phyloP scores from a whole-genome alignment of 176 grass and related monocot species.

The Coix lacrymajobi region DNA sequence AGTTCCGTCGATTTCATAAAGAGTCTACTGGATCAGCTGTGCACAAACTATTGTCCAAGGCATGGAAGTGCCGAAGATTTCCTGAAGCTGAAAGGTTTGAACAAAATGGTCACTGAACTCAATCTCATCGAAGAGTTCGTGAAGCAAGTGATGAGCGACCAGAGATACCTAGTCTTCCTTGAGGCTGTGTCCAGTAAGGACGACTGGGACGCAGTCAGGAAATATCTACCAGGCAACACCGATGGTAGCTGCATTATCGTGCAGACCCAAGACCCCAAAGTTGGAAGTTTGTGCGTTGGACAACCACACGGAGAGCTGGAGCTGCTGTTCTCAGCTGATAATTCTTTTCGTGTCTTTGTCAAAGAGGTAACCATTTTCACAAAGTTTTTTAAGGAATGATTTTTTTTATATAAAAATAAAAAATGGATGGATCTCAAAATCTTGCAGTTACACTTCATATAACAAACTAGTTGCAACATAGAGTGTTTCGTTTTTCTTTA shows the following conservation, averaged over 20 bases:
- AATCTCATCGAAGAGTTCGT: background rate
- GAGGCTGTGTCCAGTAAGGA: background rate
- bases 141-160: background rate
- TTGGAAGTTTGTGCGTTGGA: background rate
- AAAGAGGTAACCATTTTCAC: background rate
- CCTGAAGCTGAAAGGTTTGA: background rate
- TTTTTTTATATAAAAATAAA: too few species aligned
- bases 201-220: background rate
- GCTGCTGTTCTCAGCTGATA: background rate
- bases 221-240: background rate
- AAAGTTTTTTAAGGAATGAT: too few species aligned
- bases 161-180: constrained; percentile 18
- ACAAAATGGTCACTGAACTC: background rate
- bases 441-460: too few species aligned
- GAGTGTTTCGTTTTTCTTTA: too few species aligned
- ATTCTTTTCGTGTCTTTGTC: background rate
- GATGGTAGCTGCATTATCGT: constrained; percentile 13
- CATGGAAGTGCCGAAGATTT: background rate
- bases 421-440: too few species aligned
- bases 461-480: too few species aligned
- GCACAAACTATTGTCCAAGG: background rate
- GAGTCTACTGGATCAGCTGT: background rate
- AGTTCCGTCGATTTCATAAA: background rate
- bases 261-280: background rate
- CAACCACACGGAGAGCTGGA: background rate